Base-by-base conservation (phyloP, 2,329 filamentous ascomycete genomes). In the Leptographium procerum region DNA sequence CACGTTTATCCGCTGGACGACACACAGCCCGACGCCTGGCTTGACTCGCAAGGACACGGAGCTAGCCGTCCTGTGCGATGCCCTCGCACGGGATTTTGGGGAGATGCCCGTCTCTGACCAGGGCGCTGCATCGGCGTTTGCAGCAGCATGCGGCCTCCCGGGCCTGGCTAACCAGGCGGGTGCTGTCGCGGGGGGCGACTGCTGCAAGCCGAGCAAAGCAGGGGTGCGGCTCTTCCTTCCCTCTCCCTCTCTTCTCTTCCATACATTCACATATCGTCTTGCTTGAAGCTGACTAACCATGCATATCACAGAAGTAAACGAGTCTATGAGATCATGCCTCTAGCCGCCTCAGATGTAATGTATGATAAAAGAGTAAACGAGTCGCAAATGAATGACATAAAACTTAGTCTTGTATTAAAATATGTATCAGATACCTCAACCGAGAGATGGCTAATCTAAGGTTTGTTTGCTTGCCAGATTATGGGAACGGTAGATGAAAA, bases 1-100 rank as follows among this genome's bases (percentile, higher is more conserved):
- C 7, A 81, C 82, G 0, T 83, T 83, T 64, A 82, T 90, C 61
- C 80, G 84, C 54, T 89, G 86, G 87, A 89, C 85, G 10, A 89
- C 86, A 1, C 87, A 89, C 67, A 78, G 72, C 59, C 86, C 85
- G 0, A 71, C 22, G 16, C 34, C 74, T 10, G 86, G 87, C 1
- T 71, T 90, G n/a, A 86, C 83, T 0, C 70, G 71, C 24, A 83
- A 82, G 66, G 86, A 89, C 66, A 70, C 86, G 31, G 65, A 74
- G 43, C 77, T 89, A 69, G 87, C 86, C 0, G 66, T 68, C 6
- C 73, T 81, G 61, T 89, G 86, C 65, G 86, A 89, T 68, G 68
- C 73, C 28, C 69, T 83, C 8, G 84, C 82, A 31, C 66, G 64
- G 19, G 76, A 80, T 61, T 78, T 83, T 67, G 82, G 81, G 40